Evolutionary conservation across 1,284 basidiomycete genomes (phyloP).

Genomic region (Hemileia vastatrix): DNA sequence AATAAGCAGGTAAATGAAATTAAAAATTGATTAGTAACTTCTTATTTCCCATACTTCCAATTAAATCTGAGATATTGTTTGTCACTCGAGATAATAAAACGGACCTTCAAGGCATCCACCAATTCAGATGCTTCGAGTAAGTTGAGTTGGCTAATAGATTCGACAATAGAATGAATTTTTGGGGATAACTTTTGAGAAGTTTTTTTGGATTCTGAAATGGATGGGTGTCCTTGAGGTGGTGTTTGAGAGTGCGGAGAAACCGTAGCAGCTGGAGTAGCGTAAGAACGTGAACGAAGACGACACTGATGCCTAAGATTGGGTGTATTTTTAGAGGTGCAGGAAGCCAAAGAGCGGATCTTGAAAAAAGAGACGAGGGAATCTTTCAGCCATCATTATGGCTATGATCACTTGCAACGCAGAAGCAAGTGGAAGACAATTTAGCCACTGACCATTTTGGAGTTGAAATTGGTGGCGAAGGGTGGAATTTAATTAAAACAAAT

Average conservation of each 20-base stretch:
- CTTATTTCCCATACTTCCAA: not conserved
- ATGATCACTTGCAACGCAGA: too few relatives aligned
- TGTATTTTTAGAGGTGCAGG: too few relatives aligned
- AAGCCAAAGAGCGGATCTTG: too few relatives aligned
- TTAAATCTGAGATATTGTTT: not conserved
- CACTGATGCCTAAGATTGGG: not conserved
- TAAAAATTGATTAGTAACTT: not conserved
- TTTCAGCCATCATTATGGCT: too few relatives aligned
- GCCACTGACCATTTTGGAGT: too few relatives aligned
- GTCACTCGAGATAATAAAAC: slow-evolving; percentile 30
- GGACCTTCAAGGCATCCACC: slow-evolving; percentile 77
- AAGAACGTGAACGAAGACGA: not conserved
- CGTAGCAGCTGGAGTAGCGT: slow-evolving; percentile 21
- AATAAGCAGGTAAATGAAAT: not conserved
- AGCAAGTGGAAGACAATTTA: too few relatives aligned
- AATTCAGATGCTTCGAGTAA: slow-evolving; percentile 95
- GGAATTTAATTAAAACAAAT: too few relatives aligned
- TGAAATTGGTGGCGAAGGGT: too few relatives aligned
- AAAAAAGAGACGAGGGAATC: too few relatives aligned
- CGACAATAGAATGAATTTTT: slow-evolving; percentile 73
- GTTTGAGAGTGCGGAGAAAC: not conserved
- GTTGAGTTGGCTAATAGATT: slow-evolving; percentile 82
- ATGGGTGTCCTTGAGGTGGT: not conserved
- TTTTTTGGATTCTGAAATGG: not conserved
- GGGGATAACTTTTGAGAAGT: slow-evolving; percentile 46